Percentiles rank a stretch among this genome's conserved stretches.
These are phyloP conservation scores for Pseudohalonectria lignicola DNA, from an alignment of 2,329 filamentous ascomycete genomes.

Conservation along the genomic window DNA sequence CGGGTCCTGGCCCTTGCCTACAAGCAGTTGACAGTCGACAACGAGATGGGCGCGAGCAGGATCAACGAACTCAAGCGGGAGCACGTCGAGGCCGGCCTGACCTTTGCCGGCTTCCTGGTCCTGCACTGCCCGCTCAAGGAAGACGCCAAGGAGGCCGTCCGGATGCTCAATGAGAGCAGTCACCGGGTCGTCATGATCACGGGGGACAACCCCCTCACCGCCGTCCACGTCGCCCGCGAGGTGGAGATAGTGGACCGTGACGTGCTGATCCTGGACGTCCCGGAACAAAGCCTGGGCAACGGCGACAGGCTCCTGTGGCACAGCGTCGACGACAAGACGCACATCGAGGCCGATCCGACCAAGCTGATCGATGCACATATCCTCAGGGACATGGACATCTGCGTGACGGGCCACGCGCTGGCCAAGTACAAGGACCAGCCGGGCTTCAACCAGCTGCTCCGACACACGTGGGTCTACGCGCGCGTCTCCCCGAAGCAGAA, in stretches of 20 bases:
- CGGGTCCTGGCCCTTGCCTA: constrained; percentile 89
- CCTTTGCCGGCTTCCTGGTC: constrained; percentile 91
- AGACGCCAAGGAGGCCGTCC: constrained; percentile 85
- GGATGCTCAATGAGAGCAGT: constrained; percentile 97
- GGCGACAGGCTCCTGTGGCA: constrained; percentile 82
- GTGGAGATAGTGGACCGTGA: constrained; percentile 97
- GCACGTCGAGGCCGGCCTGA: constrained; percentile 72
- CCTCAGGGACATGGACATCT: constrained; percentile 78
- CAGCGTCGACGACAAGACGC: constrained; percentile 83
- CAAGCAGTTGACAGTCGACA: constrained; percentile 75
- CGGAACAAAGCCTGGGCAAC: constrained; percentile 75
- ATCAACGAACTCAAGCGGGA: constrained; percentile 95
- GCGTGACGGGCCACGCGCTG: constrained; percentile 89
- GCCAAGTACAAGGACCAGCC: constrained; percentile 75
- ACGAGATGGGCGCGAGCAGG: constrained; percentile 69
- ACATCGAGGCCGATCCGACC: constrained; percentile 74
- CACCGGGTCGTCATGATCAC: constrained; percentile 99
- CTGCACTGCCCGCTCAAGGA: constrained; percentile 94
- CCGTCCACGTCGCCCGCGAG: constrained; percentile 86
- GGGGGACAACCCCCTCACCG: constrained; percentile 93
- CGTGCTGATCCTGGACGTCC: constrained; percentile 86
- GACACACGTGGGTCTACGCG: constrained; percentile 94
- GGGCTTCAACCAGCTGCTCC: constrained; percentile 66
- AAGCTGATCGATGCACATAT: constrained; percentile 74
- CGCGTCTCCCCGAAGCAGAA: constrained; percentile 98